Evolutionary conservation across 495 filamentous ascomycete genomes (phyloP).

Genomic region (Venustampulla echinocandica): DNA sequence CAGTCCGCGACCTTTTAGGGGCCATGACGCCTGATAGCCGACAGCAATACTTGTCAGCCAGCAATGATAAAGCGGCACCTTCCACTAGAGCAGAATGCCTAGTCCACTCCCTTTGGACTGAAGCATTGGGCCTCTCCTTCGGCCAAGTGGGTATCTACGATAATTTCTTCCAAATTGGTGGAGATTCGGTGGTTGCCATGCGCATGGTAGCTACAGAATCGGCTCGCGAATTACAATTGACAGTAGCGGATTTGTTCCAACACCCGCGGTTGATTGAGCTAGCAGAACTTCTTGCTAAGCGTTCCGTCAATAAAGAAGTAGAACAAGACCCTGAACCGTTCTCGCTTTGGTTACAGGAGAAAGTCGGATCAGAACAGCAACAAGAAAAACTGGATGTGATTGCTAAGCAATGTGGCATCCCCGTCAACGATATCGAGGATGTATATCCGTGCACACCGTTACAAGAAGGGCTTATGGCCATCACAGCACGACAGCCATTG

Average conservation of each 20-base stretch:
- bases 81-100: not conserved
- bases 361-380: slow-evolving; percentile 10
- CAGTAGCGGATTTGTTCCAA: slow-evolving; percentile 42
- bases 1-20: not conserved
- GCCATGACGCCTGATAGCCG: not conserved
- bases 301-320: not conserved
- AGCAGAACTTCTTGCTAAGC: not conserved
- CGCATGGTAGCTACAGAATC: not conserved
- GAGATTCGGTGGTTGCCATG: slow-evolving; percentile 46
- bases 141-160: not conserved
- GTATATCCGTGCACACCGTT: slow-evolving; percentile 52
- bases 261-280: slow-evolving; percentile 34
- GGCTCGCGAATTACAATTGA: slow-evolving; percentile 23
- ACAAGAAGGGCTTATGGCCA: slow-evolving; percentile 42
- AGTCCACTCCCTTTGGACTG: not conserved
- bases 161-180: slow-evolving; percentile 45
- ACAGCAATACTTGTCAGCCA: not conserved
- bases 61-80: not conserved
- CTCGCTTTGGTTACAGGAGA: not conserved
- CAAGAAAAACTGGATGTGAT: slow-evolving; percentile 34
- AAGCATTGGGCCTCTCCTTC: not conserved
- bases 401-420: slow-evolving; percentile 34
- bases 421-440: slow-evolving; percentile 37
- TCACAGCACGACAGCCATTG: slow-evolving; percentile 31
- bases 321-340: not conserved